phyloP scores from a whole-genome alignment of 163 green algal species.

The Coccomyxa subellipsoidea region DNA sequence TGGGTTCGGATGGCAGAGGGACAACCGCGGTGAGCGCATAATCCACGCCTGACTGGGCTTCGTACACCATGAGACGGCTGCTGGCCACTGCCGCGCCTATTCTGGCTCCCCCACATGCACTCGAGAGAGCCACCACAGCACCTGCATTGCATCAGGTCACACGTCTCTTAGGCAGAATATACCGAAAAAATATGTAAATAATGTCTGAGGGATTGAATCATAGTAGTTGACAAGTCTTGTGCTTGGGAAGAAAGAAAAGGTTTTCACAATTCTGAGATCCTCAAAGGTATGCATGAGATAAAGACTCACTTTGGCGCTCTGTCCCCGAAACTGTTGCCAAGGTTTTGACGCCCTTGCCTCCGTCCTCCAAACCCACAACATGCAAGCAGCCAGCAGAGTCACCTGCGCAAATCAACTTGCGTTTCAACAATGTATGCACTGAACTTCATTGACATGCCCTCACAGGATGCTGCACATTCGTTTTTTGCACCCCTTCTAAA shows the following conservation, averaged over 20 bases:
- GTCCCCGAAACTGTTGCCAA: neutral
- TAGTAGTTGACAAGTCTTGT: too few species aligned
- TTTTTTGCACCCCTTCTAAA: too few species aligned
- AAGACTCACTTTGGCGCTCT: neutral
- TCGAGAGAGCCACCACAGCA: neutral
- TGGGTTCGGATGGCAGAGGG: neutral
- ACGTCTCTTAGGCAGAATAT: too few species aligned
- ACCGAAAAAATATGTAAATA: too few species aligned
- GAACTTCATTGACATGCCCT: too few species aligned
- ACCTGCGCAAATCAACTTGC: neutral
- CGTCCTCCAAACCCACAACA: neutral
- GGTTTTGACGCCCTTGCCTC: neutral
- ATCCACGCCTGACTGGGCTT: neutral
- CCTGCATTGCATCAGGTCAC: neutral
- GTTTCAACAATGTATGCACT: too few species aligned
- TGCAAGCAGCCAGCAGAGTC: neutral
- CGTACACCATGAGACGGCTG: neutral
- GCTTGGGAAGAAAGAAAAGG: too few species aligned
- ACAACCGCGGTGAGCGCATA: neutral
- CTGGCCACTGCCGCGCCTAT: neutral
- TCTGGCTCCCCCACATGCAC: neutral
- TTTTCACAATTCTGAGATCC: too few species aligned
- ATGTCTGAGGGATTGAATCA: too few species aligned
- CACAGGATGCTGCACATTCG: too few species aligned
- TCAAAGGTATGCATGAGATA: too few species aligned